These are phyloP conservation scores for Alternaria sp. DNA, from an alignment of 2,329 filamentous ascomycete species.

Conservation along the genomic window DNA sequence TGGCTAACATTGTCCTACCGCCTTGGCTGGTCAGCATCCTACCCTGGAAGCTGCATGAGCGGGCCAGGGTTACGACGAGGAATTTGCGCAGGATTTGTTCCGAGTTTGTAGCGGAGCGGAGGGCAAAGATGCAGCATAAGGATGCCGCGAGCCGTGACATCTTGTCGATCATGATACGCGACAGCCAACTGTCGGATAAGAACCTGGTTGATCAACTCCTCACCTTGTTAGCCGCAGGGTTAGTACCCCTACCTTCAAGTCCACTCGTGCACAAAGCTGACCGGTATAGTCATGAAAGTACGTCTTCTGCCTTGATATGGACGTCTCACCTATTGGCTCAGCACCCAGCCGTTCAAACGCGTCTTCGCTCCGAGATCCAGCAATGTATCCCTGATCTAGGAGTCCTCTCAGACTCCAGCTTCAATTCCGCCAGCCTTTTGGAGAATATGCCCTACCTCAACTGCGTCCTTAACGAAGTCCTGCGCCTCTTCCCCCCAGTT, in stretches of 20 bases:
- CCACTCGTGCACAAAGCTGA: not conserved
- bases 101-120: conserved; percentile 58
- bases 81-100: conserved; percentile 52
- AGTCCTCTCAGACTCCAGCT: conserved; percentile 17
- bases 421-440: conserved; percentile 46
- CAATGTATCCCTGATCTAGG: conserved; percentile 60
- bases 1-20: conserved; percentile 49
- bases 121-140: conserved; percentile 46
- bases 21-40: conserved; percentile 49
- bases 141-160: conserved; percentile 49
- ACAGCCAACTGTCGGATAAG: conserved; percentile 60
- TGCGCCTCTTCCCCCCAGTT: conserved; percentile 50
- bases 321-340: conserved; percentile 72
- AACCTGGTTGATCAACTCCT: conserved; percentile 63
- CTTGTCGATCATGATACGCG: conserved; percentile 58
- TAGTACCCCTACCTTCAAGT: conserved; percentile 22
- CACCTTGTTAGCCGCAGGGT: conserved; percentile 64
- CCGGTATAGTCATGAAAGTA: conserved; percentile 70
- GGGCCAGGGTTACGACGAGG: conserved; percentile 47
- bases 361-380: conserved; percentile 73
- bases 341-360: conserved; percentile 68
- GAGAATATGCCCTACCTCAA: conserved; percentile 56
- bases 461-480: conserved; percentile 54
- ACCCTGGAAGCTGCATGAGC: conserved; percentile 56
- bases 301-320: conserved; percentile 78